Percentiles rank a stretch among this genome's conserved stretches.
Evolutionary conservation across 768 basidiomycete genomes (phyloP).

Genomic region (Xerocomus potaroensis): DNA sequence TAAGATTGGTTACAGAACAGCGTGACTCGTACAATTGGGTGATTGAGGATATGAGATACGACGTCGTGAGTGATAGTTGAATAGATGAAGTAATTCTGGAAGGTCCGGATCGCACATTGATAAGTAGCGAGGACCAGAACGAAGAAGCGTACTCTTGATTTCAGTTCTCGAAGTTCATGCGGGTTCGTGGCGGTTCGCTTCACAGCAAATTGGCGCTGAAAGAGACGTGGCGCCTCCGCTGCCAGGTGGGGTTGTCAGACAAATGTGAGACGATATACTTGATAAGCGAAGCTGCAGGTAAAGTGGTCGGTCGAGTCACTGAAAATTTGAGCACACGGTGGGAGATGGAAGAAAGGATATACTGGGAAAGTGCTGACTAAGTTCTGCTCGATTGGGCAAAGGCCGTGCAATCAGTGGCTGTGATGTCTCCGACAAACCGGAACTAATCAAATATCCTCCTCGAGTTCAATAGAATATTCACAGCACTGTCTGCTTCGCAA

Average conservation of each 20-base stretch:
- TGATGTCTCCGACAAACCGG: neutral
- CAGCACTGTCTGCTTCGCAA: too few species aligned
- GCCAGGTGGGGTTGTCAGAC: neutral
- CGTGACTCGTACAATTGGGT: conserved; percentile 14
- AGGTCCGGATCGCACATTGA: neutral
- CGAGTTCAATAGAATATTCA: too few species aligned
- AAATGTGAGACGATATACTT: neutral
- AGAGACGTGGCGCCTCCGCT: neutral
- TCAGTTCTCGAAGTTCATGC: conserved; percentile 2
- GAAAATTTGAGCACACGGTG: conserved; percentile 8
- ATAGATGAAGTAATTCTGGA: conserved; percentile 4
- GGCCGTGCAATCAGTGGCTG: conserved; percentile 23
- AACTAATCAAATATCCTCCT: too few species aligned
- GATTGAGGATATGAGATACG: conserved; percentile 5
- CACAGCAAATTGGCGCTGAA: conserved; percentile 1
- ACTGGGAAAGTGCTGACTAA: conserved; percentile 5
- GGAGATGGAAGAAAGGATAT: conserved; percentile 16
- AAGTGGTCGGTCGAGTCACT: conserved; percentile 17
- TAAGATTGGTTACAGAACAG: conserved; percentile 7
- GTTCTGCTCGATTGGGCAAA: conserved; percentile 8
- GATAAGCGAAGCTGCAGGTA: conserved; percentile 12
- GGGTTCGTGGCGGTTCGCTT: conserved; percentile 3
- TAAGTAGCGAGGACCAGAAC: neutral
- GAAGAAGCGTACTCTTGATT: conserved; percentile 4
- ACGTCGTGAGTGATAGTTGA: neutral